Conservation (phyloP, 2,329 filamentous ascomycete genomes). For the Penicillium sp. region DNA sequence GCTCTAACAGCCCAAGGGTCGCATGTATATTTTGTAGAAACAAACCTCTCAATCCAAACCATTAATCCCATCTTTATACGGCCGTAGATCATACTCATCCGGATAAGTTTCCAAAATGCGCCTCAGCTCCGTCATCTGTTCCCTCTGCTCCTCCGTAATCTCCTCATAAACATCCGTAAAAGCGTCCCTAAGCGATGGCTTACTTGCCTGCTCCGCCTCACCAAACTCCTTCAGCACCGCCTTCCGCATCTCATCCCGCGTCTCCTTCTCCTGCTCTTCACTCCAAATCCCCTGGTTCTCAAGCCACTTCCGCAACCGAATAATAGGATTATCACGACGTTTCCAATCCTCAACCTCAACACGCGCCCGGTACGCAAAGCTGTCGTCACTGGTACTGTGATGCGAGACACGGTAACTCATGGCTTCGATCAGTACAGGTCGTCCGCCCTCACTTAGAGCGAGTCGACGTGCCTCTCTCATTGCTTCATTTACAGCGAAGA, state of each 20-base stretch:
- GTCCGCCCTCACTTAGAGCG: conserved; percentile 76
- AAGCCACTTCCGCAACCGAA: conserved; percentile 83
- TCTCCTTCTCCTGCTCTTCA: conserved; percentile 73
- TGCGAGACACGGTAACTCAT: conserved; percentile 99
- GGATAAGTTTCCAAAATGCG: conserved; percentile 82
- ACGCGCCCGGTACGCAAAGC: conserved; percentile 88
- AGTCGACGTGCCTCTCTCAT: conserved; percentile 73
- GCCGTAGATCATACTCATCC: conserved; percentile 80
- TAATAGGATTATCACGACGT: conserved; percentile 81
- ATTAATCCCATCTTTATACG: conserved; percentile 70
- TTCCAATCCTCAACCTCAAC: conserved; percentile 97
- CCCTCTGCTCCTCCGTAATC: conserved; percentile 72
- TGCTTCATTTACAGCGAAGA: conserved; percentile 81
- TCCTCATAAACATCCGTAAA: conserved; percentile 91
- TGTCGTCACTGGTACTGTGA: conserved; percentile 95
- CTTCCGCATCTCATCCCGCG: conserved; percentile 64
- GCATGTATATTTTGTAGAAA: conserved; percentile 57
- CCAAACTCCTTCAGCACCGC: conserved; percentile 81
- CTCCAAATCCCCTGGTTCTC: conserved; percentile 81
- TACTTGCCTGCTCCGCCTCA: conserved; percentile 61
- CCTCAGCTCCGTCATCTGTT: conserved; percentile 73
- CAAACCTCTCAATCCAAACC: conserved; percentile 60
- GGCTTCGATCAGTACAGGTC: conserved; percentile 83
- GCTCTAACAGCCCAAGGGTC: background rate
- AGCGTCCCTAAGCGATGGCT: conserved; percentile 52